Evolutionary conservation across 352 stramenopile species (phyloP).

Genomic region (Pythium sp.): DNA sequence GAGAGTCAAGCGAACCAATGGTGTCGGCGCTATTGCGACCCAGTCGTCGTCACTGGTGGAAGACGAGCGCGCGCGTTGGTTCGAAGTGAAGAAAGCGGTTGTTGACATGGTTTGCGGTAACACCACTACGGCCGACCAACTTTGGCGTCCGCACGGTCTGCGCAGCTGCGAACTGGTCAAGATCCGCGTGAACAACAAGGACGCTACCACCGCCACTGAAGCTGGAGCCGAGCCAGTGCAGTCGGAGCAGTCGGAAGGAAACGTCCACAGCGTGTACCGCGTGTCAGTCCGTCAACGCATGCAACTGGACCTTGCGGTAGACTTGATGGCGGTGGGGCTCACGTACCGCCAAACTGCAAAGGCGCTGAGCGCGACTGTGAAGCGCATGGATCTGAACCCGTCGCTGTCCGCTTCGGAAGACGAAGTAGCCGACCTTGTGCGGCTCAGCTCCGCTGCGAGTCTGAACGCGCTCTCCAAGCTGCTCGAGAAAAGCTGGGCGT

Average conservation of each 20-base stretch:
- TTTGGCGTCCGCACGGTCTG: conserved; percentile 11
- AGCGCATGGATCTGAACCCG: conserved; percentile 19
- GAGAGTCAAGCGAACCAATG: neutral
- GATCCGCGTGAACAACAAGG: neutral
- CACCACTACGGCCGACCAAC: neutral
- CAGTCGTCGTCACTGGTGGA: neutral
- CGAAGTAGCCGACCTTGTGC: conserved; percentile 29
- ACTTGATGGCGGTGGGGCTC: conserved; percentile 22
- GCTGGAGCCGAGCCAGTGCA: neutral
- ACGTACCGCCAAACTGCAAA: conserved; percentile 19
- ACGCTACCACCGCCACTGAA: neutral
- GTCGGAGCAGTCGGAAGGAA: neutral
- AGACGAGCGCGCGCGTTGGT: neutral
- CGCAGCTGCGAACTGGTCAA: conserved; percentile 9
- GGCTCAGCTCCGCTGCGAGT: conserved; percentile 39
- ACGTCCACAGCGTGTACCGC: conserved; percentile 18
- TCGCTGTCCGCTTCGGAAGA: conserved; percentile 13
- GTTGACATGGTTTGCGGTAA: conserved; percentile 10
- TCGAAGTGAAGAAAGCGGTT: conserved; percentile 17
- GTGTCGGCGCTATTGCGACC: neutral
- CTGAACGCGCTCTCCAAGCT: conserved; percentile 34
- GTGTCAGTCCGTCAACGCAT: conserved; percentile 18
- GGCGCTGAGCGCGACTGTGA: conserved; percentile 19
- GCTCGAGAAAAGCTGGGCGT: conserved; percentile 40
- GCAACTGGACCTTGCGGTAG: conserved; percentile 26